A percentile compares a stretch with the other conserved stretches of the same genome.
phyloP scores from a whole-genome alignment of 352 stramenopile genomes.

The Peronosclerospora sorghi region DNA sequence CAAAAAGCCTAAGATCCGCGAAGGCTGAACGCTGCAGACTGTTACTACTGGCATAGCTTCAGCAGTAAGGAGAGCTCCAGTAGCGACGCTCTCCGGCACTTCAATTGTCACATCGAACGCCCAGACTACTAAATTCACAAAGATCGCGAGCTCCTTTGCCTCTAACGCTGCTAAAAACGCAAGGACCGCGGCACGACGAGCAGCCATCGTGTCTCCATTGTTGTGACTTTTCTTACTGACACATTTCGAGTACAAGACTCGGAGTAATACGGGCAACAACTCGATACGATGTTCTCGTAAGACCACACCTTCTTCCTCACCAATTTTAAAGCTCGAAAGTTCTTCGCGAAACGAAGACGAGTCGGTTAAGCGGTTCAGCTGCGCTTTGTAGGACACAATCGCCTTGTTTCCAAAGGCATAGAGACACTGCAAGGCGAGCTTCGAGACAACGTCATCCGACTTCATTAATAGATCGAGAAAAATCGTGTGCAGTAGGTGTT shows the following conservation, averaged over 20 bases:
- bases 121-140: constrained; percentile 84
- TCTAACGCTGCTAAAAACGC: constrained; percentile 81
- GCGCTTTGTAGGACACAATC: constrained; percentile 76
- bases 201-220: constrained; percentile 72
- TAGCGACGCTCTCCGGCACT: not conserved
- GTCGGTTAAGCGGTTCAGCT: constrained; percentile 74
- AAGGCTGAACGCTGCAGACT: constrained; percentile 52
- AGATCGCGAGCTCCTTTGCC: constrained; percentile 60
- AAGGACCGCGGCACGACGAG: constrained; percentile 82
- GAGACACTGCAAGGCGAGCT: constrained; percentile 79
- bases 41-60: constrained; percentile 16
- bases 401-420: constrained; percentile 79
- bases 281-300: constrained; percentile 66
- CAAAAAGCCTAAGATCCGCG: constrained; percentile 81
- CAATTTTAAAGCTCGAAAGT: constrained; percentile 84
- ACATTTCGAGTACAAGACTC: constrained; percentile 86
- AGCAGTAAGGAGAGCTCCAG: constrained; percentile 5
- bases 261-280: constrained; percentile 79
- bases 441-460: constrained; percentile 77
- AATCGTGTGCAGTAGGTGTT: constrained; percentile 63
- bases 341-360: constrained; percentile 82
- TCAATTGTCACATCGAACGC: constrained; percentile 67
- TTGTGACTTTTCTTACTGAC: constrained; percentile 79
- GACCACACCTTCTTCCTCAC: constrained; percentile 49
- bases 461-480: constrained; percentile 88